Base-by-base conservation (phyloP, 2,329 filamentous ascomycete genomes). In the Stagonosporopsis cucurbitacearum region DNA sequence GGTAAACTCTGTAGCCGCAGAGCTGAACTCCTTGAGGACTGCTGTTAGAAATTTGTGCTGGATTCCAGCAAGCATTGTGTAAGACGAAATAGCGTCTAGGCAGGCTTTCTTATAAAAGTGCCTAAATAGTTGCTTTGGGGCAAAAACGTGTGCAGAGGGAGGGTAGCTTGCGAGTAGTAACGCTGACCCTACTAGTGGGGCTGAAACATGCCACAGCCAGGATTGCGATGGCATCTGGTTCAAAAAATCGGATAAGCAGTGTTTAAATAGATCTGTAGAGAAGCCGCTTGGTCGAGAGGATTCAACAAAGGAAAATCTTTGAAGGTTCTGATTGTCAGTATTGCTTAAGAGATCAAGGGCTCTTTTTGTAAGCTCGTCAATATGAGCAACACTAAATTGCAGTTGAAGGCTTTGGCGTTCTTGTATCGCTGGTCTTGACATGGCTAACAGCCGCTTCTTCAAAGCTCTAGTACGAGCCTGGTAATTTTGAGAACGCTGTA, bases 141-240 rank as follows among this genome's bases (percentile, higher is more conserved):
- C 26, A 17, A 44, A 44, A 33, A 64, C 20, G 46, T 71, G 60
- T 9, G 63, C 47, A 8, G 55, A 48, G 20, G 63, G 63, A 23
- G 65, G 63, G 46, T 69, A 71, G 26, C 57, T 63, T 6, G 65
- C 54, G 3, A 73, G 52, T 26, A 68, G 39, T 1, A 71, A 41
- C 15, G 67, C 59, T 3, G 63, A 72, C 11, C 63, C 63, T 22
- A 73, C 37, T 13, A 73, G 30, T 19, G 68, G 66, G 30, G 55
- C 49, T 12, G 59, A 39, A 26, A 70, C 45, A 47, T 66, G 57
- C 58, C 51, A 67, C 6, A 67, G 43, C 62, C 56, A 69, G 17
- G 59, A 55, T 36, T 69, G 43, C 12, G 55, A 65, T 8, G 67
- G 69, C 20, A 70, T 52, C 13, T 61, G 35, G 2, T 44, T 23